Evolutionary conservation across 2,329 filamentous ascomycete species (phyloP).

Genomic region (Penicillium freii): DNA sequence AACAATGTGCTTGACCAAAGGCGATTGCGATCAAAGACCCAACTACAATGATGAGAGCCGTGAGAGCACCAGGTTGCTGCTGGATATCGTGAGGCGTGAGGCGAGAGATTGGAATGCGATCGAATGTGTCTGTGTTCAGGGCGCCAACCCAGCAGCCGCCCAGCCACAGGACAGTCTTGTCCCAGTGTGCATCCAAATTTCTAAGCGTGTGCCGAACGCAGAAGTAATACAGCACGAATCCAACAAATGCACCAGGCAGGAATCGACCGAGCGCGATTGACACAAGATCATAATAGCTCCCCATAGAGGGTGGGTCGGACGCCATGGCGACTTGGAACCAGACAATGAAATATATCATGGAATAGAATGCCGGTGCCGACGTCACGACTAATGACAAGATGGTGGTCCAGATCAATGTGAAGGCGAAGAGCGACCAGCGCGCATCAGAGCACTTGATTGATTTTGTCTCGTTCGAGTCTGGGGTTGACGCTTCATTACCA

Average conservation of each 20-base stretch:
- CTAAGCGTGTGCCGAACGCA: constrained; percentile 51
- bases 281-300: constrained; percentile 55
- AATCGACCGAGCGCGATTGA: constrained; percentile 57
- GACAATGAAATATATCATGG: constrained; percentile 53
- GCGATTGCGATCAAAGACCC: constrained; percentile 52
- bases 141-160: constrained; percentile 61
- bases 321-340: constrained; percentile 62
- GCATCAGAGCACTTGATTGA: constrained; percentile 52
- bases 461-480: constrained; percentile 28
- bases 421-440: constrained; percentile 57
- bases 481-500: constrained; percentile 16
- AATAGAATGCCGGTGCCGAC: constrained; percentile 56
- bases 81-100: constrained; percentile 61
- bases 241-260: constrained; percentile 59
- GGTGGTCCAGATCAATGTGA: constrained; percentile 55
- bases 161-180: constrained; percentile 62
- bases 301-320: constrained; percentile 57
- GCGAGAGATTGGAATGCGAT: constrained; percentile 61
- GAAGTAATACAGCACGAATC: constrained; percentile 56
- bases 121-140: constrained; percentile 63
- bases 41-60: constrained; percentile 56
- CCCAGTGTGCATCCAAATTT: constrained; percentile 55
- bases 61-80: constrained; percentile 59
- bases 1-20: constrained; percentile 55
- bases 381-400: constrained; percentile 58